A percentile compares a stretch with the other conserved stretches of the same genome.
These are phyloP conservation scores for Rhododendron vialii DNA, from an alignment of 148 eudicot genomes.

Conservation along the genomic window DNA sequence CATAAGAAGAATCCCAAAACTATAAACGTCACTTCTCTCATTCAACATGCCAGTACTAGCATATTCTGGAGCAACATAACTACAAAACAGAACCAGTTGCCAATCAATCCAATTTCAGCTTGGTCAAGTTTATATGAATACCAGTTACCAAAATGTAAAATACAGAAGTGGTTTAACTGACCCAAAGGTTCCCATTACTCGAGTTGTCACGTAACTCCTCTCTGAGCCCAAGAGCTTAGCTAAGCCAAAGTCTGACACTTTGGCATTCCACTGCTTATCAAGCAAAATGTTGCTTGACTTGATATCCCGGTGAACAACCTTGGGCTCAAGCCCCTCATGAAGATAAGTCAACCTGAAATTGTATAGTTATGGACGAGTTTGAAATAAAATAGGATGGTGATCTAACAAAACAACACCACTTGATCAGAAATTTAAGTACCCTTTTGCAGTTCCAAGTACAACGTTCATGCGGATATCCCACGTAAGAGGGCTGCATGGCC, in stretches of 20 bases:
- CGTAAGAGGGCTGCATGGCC: constrained; percentile 70
- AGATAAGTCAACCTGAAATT: constrained; percentile 68
- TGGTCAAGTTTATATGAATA: neutral
- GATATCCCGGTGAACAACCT: constrained; percentile 87
- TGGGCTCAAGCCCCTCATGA: constrained; percentile 94
- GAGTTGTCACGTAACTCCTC: constrained; percentile 69
- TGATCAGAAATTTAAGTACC: constrained; percentile 34
- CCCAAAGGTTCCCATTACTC: constrained; percentile 97
- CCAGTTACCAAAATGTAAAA: neutral
- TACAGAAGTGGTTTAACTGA: constrained; percentile 19
- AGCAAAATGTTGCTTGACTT: constrained; percentile 90
- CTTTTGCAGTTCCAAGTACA: constrained; percentile 78
- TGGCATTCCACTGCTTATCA: constrained; percentile 75
- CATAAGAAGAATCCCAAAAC: constrained; percentile 89
- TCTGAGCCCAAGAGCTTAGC: constrained; percentile 86
- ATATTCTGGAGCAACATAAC: constrained; percentile 95
- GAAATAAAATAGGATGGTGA: neutral
- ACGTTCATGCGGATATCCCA: constrained; percentile 82
- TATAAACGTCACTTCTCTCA: constrained; percentile 88
- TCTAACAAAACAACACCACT: neutral
- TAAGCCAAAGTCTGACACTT: constrained; percentile 84
- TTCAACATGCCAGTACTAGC: constrained; percentile 94
- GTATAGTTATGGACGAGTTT: neutral
- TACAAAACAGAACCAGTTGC: constrained; percentile 18
- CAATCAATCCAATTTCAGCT: constrained; percentile 2